A percentile compares a stretch with the other conserved stretches of the same genome.
Conservation (phyloP, 176 grass and related monocot genomes). For the Rhynchospora breviuscula region DNA sequence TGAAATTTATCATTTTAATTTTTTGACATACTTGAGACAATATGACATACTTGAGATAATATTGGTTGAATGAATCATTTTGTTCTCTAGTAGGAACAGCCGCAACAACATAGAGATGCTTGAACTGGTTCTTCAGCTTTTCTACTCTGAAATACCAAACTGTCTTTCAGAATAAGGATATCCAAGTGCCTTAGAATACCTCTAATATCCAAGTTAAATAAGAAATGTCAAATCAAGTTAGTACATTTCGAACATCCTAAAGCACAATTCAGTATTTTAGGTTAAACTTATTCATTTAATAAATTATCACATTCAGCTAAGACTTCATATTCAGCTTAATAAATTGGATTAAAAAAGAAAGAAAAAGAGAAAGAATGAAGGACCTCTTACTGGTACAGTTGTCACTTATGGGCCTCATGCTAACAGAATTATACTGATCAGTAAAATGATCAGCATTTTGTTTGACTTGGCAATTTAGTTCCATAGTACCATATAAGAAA, state of each 20-base stretch:
- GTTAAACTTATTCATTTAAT: too few relatives aligned
- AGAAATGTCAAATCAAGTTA: not conserved
- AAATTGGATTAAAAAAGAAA: not conserved
- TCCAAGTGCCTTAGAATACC: not conserved
- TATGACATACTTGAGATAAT: slow-evolving; percentile 59
- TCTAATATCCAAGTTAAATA: slow-evolving; percentile 5
- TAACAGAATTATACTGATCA: not conserved
- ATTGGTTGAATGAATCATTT: slow-evolving; percentile 63
- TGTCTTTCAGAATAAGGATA: slow-evolving; percentile 8
- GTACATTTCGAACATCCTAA: not conserved
- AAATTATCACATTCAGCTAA: not conserved
- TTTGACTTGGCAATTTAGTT: not conserved
- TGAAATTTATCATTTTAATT: not conserved
- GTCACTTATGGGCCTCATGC: not conserved
- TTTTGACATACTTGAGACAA: slow-evolving; percentile 52
- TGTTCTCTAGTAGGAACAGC: slow-evolving; percentile 54
- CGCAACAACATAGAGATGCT: slow-evolving; percentile 60
- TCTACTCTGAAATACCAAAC: slow-evolving; percentile 44
- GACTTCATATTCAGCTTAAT: not conserved
- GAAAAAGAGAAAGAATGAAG: not conserved
- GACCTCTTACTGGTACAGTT: not conserved
- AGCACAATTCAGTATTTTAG: too few relatives aligned
- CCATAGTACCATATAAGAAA: not conserved
- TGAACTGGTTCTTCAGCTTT: slow-evolving; percentile 70
- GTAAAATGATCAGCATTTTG: not conserved